phyloP scores from a whole-genome alignment of 768 basidiomycete species.

The Russula abietina region DNA sequence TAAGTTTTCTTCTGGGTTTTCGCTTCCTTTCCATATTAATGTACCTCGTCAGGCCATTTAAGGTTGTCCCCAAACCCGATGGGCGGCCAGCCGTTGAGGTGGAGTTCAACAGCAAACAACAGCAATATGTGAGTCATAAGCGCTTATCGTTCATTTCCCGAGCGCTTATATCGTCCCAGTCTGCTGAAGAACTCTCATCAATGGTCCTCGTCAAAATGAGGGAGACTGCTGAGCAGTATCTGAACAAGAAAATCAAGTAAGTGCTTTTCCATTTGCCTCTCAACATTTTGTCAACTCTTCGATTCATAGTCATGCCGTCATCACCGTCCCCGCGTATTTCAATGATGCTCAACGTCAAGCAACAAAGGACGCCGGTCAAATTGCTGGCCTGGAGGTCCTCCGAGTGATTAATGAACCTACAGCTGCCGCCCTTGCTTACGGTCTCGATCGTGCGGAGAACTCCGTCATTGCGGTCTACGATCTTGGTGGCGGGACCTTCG shows the following conservation, averaged over 20 bases:
- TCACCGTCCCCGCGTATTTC: conserved; percentile 98
- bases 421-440: conserved; percentile 96
- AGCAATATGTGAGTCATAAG: conserved; percentile 58
- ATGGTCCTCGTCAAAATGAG: conserved; percentile 92
- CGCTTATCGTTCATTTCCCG: neutral
- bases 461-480: conserved; percentile 97
- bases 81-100: conserved; percentile 79
- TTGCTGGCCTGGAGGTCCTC: conserved; percentile 94
- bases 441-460: conserved; percentile 75
- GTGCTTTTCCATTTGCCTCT: conserved; percentile 33
- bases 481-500: conserved; percentile 96
- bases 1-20: conserved; percentile 31
- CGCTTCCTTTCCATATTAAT: neutral
- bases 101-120: conserved; percentile 78
- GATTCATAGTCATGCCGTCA: conserved; percentile 63
- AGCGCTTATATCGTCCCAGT: conserved; percentile 41
- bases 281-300: conserved; percentile 4
- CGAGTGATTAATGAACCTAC: conserved; percentile 99
- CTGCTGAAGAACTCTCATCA: conserved; percentile 78
- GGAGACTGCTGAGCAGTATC: conserved; percentile 88
- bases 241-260: conserved; percentile 92
- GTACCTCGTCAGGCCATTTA: conserved; percentile 59
- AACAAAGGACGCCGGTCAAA: conserved; percentile 95
- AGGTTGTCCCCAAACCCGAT: conserved; percentile 63
- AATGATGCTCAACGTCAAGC: conserved; percentile 99